Evolutionary conservation across 441 rosid genomes (phyloP).

Genomic region (Capsella rubella): DNA sequence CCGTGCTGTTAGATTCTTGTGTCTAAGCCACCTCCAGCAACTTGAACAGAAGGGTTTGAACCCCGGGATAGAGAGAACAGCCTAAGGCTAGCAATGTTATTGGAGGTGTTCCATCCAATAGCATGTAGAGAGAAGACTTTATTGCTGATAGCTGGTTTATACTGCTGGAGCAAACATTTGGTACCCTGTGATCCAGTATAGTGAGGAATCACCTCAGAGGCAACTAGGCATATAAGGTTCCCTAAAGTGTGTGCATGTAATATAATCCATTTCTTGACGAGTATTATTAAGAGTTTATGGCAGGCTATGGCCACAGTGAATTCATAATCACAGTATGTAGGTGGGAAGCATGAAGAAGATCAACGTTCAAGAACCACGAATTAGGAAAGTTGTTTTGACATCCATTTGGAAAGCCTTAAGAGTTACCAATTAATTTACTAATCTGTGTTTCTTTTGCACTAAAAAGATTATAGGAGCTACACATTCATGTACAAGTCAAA

Average conservation of each 20-base stretch:
- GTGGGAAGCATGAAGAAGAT: constrained; percentile 11
- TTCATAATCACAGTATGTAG: constrained; percentile 17
- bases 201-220: constrained; percentile 52
- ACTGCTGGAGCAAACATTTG: constrained; percentile 62
- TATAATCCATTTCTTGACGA: not conserved
- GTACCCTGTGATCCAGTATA: constrained; percentile 72
- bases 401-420: not conserved
- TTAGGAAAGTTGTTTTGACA: not conserved
- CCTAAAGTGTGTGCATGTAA: constrained; percentile 6
- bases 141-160: constrained; percentile 54
- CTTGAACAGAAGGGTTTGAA: constrained; percentile 44
- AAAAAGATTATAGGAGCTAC: not conserved
- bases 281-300: constrained; percentile 12
- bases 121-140: constrained; percentile 56
- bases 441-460: not conserved
- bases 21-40: constrained; percentile 57
- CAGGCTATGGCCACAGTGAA: not conserved
- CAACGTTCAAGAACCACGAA: constrained; percentile 10
- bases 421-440: constrained; percentile 11
- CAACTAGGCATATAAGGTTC: constrained; percentile 33
- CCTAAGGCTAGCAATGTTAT: constrained; percentile 49
- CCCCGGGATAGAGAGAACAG: constrained; percentile 49
- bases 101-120: constrained; percentile 52
- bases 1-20: constrained; percentile 56
- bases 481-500: constrained; percentile 16